Conservation (phyloP, 2,329 filamentous ascomycete species). For the Sarocladium strictum region DNA sequence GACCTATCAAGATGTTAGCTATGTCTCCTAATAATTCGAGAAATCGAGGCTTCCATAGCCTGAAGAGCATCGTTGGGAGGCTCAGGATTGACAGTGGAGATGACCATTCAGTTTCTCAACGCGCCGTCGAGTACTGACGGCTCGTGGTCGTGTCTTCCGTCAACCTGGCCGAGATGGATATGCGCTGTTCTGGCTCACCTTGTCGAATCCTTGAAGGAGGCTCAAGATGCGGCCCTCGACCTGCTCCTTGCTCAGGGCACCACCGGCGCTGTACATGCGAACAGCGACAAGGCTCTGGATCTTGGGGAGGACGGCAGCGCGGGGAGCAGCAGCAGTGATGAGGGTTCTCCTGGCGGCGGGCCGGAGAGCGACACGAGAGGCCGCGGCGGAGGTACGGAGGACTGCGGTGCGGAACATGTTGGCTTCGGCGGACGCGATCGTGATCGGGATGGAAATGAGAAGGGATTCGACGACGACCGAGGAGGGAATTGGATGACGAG, state of each 20-base stretch:
- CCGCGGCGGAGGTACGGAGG: conserved; percentile 66
- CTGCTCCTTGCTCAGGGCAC: conserved; percentile 73
- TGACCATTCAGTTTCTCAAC: too few species aligned
- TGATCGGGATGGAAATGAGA: conserved; percentile 8
- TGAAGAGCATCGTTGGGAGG: background rate
- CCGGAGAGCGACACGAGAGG: conserved; percentile 42
- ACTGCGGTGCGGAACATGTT: conserved; percentile 85
- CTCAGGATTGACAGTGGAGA: too few species aligned
- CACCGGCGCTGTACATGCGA: conserved; percentile 80
- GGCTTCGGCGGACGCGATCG: conserved; percentile 4
- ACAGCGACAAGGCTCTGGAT: conserved; percentile 61
- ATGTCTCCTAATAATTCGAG: background rate
- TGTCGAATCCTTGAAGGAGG: conserved; percentile 94
- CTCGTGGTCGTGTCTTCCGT: too few species aligned
- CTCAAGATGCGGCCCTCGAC: conserved; percentile 89
- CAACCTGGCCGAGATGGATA: too few species aligned
- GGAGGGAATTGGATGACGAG: conserved; percentile 9
- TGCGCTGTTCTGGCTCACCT: conserved; percentile 47
- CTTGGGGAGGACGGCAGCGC: conserved; percentile 52
- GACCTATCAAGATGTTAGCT: conserved; percentile 45
- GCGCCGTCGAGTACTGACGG: too few species aligned
- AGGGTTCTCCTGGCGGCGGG: conserved; percentile 34
- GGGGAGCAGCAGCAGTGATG: conserved; percentile 35
- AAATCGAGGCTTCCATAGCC: background rate
- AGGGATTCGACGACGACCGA: conserved; percentile 10